Evolutionary conservation across 371 early-diverging fungal genomes (phyloP), one percentile per base, ranked within the genome.

Genomic region (Capillidium heterosporum): DNA sequence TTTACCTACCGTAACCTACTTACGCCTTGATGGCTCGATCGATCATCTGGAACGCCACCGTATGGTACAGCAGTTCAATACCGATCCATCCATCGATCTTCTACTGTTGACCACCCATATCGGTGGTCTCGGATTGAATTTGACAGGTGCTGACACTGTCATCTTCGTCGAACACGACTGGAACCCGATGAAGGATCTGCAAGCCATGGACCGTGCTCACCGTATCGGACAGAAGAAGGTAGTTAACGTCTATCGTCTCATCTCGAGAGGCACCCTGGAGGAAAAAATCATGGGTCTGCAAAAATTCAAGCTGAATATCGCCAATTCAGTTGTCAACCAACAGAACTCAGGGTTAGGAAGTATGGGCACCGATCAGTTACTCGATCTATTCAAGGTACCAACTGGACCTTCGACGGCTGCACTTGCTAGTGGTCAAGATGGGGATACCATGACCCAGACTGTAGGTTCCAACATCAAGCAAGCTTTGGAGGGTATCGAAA

Each of bases 111-210:
- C 99, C 27, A 99, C 99, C 0, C 88, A 86, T 53, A 95, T 97
- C 17, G 99, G 99, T 65, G 99, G 99, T 1, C 73, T 99, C 8
- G 99, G 99, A 1, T 76, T 99, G 2, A 99, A 99, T 61, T 67
- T 99, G 61, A 98, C 98, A 4, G 95, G 95, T 11, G 99, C 99
- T 3, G 97, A 98, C 64, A 97, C 95, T 1, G 99, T 99, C 5
- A 95, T 99, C 31, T 97, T 99, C 78, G 95, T 96, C 15, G 99
- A 99, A 68, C 98, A 98, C 69, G 99, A 99, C 64, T 99, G 99
- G 92, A 99, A 99, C 68, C 99, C 99, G 1, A 93, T 94, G 83
- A 91, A 84, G 63, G 89, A 89, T 66, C 60, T 89, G 39, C 96
- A 97, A 65, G 98, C 98, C 2, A 97, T 95, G 98, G 98, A 95